A percentile compares a stretch with the other conserved stretches of the same genome.
These are phyloP conservation scores for Cryphonectria japonica DNA, from an alignment of 2,329 filamentous ascomycete species.

Conservation along the genomic window DNA sequence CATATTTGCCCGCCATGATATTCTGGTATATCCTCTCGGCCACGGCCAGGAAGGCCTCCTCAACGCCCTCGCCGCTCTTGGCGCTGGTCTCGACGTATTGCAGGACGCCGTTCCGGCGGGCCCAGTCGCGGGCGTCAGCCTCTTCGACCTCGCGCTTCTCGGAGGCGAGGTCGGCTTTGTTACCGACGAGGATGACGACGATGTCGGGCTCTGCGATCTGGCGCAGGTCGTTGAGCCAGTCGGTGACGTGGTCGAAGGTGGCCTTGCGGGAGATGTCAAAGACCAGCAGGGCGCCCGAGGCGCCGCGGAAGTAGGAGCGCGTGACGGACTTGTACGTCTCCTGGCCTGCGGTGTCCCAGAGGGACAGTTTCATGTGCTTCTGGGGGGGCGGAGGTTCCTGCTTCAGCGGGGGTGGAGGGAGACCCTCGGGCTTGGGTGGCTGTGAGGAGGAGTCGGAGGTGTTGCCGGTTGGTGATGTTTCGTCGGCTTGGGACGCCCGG, in stretches of 20 bases:
- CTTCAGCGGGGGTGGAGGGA: constrained; percentile 56
- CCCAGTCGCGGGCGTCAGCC: constrained; percentile 90
- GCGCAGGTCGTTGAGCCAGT: constrained; percentile 91
- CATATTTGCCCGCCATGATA: constrained; percentile 92
- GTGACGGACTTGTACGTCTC: constrained; percentile 98
- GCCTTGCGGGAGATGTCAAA: constrained; percentile 88
- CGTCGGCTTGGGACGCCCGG: constrained; percentile 26
- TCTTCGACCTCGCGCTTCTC: constrained; percentile 79
- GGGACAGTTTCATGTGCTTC: constrained; percentile 87
- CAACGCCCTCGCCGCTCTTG: constrained; percentile 93
- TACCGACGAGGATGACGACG: constrained; percentile 91
- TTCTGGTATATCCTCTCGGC: constrained; percentile 96
- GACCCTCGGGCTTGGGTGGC: constrained; percentile 41
- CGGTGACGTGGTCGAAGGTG: constrained; percentile 86
- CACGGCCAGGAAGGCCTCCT: constrained; percentile 89
- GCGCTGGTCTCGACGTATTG: constrained; percentile 96
- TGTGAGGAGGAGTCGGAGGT: constrained; percentile 3
- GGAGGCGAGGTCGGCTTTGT: constrained; percentile 83
- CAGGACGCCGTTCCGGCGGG: constrained; percentile 79
- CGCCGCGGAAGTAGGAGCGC: constrained; percentile 87
- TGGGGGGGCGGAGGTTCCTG: constrained; percentile 45
- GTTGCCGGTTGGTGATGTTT: constrained; percentile 22
- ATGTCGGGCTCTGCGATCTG: constrained; percentile 96
- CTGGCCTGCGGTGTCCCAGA: constrained; percentile 97
- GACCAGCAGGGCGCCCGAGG: constrained; percentile 74